These are phyloP conservation scores for Diaporthe batatas DNA, from an alignment of 2,329 filamentous ascomycete species.

Conservation along the genomic window DNA sequence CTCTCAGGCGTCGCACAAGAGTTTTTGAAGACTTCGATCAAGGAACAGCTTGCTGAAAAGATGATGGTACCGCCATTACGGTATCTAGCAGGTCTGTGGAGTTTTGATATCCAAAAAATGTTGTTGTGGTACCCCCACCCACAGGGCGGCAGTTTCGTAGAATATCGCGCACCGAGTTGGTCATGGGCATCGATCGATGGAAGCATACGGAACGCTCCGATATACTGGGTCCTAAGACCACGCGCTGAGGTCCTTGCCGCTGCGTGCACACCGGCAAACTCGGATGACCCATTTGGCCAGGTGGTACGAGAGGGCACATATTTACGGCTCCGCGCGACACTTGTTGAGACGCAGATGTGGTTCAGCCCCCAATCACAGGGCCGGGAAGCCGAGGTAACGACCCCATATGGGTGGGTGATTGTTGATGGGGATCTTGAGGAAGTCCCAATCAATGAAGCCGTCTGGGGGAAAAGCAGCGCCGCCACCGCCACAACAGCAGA, in stretches of 20 bases:
- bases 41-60: neutral
- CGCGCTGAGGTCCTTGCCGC: neutral
- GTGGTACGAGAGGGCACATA: neutral
- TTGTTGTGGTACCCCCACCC: neutral
- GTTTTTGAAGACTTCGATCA: neutral
- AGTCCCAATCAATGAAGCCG: neutral
- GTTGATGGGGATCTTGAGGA: neutral
- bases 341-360: neutral
- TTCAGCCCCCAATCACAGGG: neutral
- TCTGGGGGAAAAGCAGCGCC: neutral
- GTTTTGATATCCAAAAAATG: neutral
- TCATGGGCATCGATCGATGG: neutral
- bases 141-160: accelerated
- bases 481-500: neutral
- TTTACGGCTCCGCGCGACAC: neutral
- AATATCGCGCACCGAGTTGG: conserved; percentile 5
- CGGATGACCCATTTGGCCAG: neutral
- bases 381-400: neutral
- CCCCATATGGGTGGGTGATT: neutral
- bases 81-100: neutral
- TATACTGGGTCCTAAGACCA: neutral
- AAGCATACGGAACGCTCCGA: too few relatives aligned
- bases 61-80: too few relatives aligned
- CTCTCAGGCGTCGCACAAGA: neutral
- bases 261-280: neutral